Percentiles rank a stretch among this genome's conserved stretches.
phyloP scores from a whole-genome alignment of 495 filamentous ascomycete species.

The Sordaria brevicollis region DNA sequence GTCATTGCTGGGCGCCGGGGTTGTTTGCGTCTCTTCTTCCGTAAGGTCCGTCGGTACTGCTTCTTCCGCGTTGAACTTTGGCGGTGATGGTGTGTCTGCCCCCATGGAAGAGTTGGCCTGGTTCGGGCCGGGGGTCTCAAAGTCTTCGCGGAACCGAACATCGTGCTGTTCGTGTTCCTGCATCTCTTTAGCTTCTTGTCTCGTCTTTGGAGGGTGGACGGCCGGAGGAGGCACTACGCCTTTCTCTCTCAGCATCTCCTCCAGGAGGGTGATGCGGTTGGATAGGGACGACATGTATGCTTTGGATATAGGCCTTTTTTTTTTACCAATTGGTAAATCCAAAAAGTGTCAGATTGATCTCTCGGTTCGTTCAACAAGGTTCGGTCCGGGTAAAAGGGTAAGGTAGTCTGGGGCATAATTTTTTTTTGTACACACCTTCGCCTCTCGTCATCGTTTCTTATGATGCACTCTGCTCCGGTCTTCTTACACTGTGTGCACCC shows the following conservation, averaged over 20 bases:
- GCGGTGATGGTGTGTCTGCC: slow-evolving; percentile 16
- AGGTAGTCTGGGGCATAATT: too few relatives aligned
- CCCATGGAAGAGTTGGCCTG: slow-evolving; percentile 6
- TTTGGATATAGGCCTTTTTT: slow-evolving; percentile 39
- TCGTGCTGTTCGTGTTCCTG: slow-evolving; percentile 8
- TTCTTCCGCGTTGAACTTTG: slow-evolving; percentile 20
- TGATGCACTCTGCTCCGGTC: slow-evolving; percentile 40
- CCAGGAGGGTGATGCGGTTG: slow-evolving; percentile 38
- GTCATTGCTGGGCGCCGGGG: slow-evolving; percentile 7
- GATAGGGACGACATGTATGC: slow-evolving; percentile 47
- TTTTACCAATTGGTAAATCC: slow-evolving; percentile 1
- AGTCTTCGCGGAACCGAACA: neutral
- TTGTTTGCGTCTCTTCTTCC: neutral
- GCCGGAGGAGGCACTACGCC: slow-evolving; percentile 40
- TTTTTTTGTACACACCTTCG: slow-evolving; percentile 35
- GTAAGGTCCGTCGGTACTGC: slow-evolving; percentile 8
- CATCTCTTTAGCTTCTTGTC: slow-evolving; percentile 23
- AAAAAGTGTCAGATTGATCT: neutral
- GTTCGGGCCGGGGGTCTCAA: slow-evolving; percentile 5
- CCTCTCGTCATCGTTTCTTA: slow-evolving; percentile 47
- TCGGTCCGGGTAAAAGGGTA: neutral
- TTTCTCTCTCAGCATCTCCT: slow-evolving; percentile 37
- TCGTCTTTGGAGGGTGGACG: slow-evolving; percentile 42
- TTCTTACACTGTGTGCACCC: slow-evolving; percentile 44
- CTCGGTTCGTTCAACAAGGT: neutral